phyloP scores from a whole-genome alignment of 2,329 filamentous ascomycete species.

The Apiospora phragmitis region DNA sequence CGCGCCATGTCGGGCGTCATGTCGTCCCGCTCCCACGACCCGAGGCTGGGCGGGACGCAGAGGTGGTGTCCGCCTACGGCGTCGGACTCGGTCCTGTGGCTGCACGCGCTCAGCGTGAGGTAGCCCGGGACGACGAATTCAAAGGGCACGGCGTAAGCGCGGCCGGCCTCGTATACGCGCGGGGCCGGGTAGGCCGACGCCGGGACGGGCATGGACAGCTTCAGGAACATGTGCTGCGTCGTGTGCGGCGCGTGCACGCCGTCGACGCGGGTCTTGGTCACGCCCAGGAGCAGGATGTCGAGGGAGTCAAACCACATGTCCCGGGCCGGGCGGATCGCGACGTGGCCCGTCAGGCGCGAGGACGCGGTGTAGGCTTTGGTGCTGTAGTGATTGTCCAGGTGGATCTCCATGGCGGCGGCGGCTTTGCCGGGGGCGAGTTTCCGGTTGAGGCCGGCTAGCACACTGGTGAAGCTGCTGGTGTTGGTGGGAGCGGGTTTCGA shows the following conservation, averaged over 20 bases:
- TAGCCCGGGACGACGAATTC: conserved; percentile 60
- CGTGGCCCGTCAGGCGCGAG: conserved; percentile 51
- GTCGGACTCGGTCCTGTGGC: conserved; percentile 46
- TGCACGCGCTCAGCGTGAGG: conserved; percentile 58
- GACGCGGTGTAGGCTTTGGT: conserved; percentile 58
- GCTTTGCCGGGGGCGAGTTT: conserved; percentile 25
- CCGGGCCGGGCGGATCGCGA: conserved; percentile 43
- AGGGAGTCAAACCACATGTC: conserved; percentile 52
- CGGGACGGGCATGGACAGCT: conserved; percentile 38
- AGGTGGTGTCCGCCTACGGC: conserved; percentile 53
- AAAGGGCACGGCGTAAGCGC: conserved; percentile 54
- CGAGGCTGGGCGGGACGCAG: conserved; percentile 53
- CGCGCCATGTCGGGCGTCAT: conserved; percentile 55
- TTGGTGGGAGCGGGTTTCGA: conserved; percentile 14
- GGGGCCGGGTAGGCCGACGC: conserved; percentile 47
- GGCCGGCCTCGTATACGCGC: conserved; percentile 48
- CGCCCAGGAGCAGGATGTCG: conserved; percentile 54
- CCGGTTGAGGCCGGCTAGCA: conserved; percentile 20
- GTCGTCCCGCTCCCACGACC: conserved; percentile 55
- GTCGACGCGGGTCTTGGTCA: conserved; percentile 51
- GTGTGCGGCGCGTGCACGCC: conserved; percentile 49
- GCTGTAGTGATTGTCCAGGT: conserved; percentile 53
- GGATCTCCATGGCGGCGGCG: conserved; percentile 46
- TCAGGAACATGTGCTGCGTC: conserved; percentile 50
- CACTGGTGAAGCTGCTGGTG: conserved; percentile 16